Conservation (phyloP, 148 eudicot genomes). For the Beta vulgaris region DNA sequence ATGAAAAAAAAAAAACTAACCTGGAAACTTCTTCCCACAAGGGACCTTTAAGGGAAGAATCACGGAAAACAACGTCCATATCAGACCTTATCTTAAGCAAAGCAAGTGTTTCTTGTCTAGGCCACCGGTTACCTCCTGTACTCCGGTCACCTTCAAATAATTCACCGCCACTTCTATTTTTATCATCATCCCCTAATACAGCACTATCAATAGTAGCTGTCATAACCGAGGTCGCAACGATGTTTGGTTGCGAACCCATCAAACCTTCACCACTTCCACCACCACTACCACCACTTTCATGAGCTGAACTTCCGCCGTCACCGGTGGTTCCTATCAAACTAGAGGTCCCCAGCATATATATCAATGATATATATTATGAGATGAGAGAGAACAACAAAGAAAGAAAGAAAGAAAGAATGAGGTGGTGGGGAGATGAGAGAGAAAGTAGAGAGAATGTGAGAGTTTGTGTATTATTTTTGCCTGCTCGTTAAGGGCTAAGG, state of each 20-base stretch:
- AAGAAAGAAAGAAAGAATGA: neutral
- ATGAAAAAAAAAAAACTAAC: conserved; percentile 30
- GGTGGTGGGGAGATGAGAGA: conserved; percentile 11
- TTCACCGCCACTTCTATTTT: conserved; percentile 9
- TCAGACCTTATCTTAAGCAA: conserved; percentile 76
- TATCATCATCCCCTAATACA: conserved; percentile 17
- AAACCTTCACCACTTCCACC: conserved; percentile 20
- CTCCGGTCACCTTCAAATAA: conserved; percentile 41
- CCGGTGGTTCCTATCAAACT: conserved; percentile 37
- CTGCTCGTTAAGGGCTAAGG: neutral
- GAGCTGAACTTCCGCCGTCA: conserved; percentile 23
- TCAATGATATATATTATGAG: neutral
- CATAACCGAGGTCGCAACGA: conserved; percentile 24
- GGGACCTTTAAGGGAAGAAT: conserved; percentile 91
- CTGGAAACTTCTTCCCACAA: conserved; percentile 96
- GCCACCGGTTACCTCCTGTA: conserved; percentile 87
- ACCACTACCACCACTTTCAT: conserved; percentile 18
- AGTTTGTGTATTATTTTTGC: neutral
- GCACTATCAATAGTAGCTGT: neutral
- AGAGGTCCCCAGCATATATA: conserved; percentile 46
- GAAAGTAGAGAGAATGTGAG: neutral
- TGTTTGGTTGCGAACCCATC: neutral
- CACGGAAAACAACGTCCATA: conserved; percentile 87
- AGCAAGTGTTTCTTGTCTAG: conserved; percentile 81
- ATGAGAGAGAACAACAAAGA: no score